Evolutionary conservation across 2,329 filamentous ascomycete genomes (phyloP).

Genomic region (Fusarium udum): DNA sequence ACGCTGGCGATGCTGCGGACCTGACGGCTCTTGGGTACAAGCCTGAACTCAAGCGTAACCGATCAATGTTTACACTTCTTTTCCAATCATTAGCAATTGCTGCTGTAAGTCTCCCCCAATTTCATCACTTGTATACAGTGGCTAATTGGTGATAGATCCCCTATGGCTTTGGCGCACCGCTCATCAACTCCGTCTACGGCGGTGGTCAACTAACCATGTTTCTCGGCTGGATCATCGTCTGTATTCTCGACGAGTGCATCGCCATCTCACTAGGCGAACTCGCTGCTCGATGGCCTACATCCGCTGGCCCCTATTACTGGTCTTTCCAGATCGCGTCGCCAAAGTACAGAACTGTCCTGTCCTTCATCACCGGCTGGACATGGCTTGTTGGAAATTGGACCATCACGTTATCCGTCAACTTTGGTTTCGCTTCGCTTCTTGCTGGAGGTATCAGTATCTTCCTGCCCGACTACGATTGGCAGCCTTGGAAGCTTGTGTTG

Average conservation of each 20-base stretch:
- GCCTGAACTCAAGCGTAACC: slow-evolving; percentile 40
- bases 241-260: slow-evolving; percentile 75
- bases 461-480: slow-evolving; percentile 64
- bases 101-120: slow-evolving; percentile 25
- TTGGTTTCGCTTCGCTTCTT: slow-evolving; percentile 74
- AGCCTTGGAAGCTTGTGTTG: slow-evolving; percentile 77
- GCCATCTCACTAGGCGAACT: slow-evolving; percentile 78
- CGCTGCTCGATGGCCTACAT: slow-evolving; percentile 69
- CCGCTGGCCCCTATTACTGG: slow-evolving; percentile 77
- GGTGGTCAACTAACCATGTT: slow-evolving; percentile 62
- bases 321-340: slow-evolving; percentile 72
- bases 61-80: slow-evolving; percentile 43
- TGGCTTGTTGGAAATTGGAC: slow-evolving; percentile 77
- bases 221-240: slow-evolving; percentile 72
- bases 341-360: slow-evolving; percentile 68
- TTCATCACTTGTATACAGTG: no score
- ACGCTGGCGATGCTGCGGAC: slow-evolving; percentile 39
- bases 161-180: slow-evolving; percentile 39
- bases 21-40: slow-evolving; percentile 60
- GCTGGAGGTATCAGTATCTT: slow-evolving; percentile 72
- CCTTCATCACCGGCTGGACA: slow-evolving; percentile 79
- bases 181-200: slow-evolving; percentile 39
- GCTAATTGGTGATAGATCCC: slow-evolving; percentile 30
- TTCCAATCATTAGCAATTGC: slow-evolving; percentile 45
- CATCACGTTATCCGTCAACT: slow-evolving; percentile 73